Evolutionary conservation across 1,139 yeast genomes (phyloP).

Genomic region (Dujonia santamariae): DNA sequence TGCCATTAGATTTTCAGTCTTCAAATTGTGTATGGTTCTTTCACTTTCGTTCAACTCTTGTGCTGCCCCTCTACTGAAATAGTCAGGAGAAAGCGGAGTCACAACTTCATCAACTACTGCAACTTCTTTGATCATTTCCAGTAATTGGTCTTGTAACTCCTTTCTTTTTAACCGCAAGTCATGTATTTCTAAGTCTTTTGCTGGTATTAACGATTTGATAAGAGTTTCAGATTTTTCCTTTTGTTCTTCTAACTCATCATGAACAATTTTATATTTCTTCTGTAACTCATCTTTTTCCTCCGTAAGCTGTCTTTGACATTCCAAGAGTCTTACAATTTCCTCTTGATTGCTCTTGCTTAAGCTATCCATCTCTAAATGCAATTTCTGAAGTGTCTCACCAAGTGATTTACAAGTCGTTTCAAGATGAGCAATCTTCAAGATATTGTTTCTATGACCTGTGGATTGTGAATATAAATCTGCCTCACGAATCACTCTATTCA

Average conservation of each 20-base stretch:
- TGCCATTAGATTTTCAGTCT: conserved; percentile 18
- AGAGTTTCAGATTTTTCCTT: conserved; percentile 16
- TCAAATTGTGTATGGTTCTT: conserved; percentile 17
- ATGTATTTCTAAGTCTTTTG: conserved; percentile 23
- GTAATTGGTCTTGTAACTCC: neutral
- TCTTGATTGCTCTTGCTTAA: conserved; percentile 8
- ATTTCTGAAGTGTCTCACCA: conserved; percentile 17
- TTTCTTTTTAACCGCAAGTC: conserved; percentile 9
- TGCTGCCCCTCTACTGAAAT: neutral
- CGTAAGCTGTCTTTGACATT: conserved; percentile 11
- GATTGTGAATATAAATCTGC: conserved; percentile 7
- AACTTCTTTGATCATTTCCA: neutral
- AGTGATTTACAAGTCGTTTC: conserved; percentile 2
- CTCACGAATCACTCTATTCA: conserved; percentile 25
- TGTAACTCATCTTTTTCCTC: conserved; percentile 22
- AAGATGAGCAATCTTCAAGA: conserved; percentile 5
- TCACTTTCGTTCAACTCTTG: conserved; percentile 17
- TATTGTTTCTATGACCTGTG: conserved; percentile 8
- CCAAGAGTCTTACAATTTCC: conserved; percentile 7
- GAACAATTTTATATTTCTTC: conserved; percentile 18
- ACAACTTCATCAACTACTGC: neutral
- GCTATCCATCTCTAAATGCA: conserved; percentile 12
- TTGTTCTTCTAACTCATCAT: conserved; percentile 21
- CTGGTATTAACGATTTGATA: conserved; percentile 16
- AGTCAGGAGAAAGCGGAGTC: neutral